Evolutionary conservation across 345 rosid genomes (phyloP).

Genomic region (Turritis glabra): DNA sequence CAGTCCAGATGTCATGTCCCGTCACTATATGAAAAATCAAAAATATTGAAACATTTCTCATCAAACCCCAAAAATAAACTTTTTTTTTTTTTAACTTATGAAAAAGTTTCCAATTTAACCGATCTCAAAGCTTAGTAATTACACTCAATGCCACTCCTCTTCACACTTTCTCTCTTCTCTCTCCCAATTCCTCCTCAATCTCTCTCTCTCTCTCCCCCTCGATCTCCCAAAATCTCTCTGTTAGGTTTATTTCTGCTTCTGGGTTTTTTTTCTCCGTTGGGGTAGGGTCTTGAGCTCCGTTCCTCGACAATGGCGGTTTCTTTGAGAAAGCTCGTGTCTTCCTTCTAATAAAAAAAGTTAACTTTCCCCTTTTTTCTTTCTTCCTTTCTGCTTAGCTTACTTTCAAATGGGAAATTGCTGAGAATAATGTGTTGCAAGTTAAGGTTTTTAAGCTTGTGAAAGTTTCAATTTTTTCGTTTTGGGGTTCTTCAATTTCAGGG

Average conservation of each 20-base stretch:
- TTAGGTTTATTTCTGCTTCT: constrained; percentile 21
- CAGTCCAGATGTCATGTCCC: constrained; percentile 26
- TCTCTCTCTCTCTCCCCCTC: constrained; percentile 33
- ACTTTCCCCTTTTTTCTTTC: constrained; percentile 1
- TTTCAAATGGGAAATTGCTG: constrained; percentile 22
- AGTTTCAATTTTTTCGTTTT: constrained; percentile 37
- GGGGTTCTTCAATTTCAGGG: constrained; percentile 29
- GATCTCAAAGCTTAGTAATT: constrained; percentile 17
- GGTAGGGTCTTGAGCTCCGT: constrained; percentile 31
- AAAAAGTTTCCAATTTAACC: constrained; percentile 27
- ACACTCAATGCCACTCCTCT: constrained; percentile 41
- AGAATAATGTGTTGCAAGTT: constrained; percentile 33
- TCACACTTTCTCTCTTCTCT: constrained; percentile 32
- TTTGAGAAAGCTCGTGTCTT: constrained; percentile 32
- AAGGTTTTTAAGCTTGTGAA: constrained; percentile 14
- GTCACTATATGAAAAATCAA: background rate
- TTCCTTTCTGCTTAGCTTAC: constrained; percentile 17
- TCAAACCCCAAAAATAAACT: constrained; percentile 22
- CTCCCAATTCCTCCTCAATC: constrained; percentile 10
- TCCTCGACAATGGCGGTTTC: constrained; percentile 37
- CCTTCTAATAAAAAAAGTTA: constrained; percentile 24
- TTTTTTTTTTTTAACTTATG: background rate
- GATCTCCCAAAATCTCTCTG: constrained; percentile 26
- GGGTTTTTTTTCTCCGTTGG: constrained; percentile 23
- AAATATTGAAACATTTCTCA: background rate